Evolutionary conservation across 1,139 yeast genomes (phyloP), one percentile per base, ranked within the genome.

Genomic region (Entelexis sorbosivorans): DNA sequence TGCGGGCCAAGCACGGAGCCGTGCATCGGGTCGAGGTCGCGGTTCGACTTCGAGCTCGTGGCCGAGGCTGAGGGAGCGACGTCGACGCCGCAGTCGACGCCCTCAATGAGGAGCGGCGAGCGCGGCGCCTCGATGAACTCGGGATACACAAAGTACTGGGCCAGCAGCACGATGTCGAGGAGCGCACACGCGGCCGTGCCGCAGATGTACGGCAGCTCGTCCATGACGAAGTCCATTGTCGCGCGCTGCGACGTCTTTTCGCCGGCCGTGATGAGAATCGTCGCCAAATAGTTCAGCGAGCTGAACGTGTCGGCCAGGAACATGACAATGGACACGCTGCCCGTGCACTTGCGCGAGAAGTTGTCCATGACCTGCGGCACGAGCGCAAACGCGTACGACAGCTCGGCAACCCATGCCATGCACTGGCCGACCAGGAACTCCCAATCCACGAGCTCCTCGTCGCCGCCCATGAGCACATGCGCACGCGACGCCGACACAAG

Each of bases 161-260:
- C 77, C 61, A 88, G 82, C 63, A 86, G 83, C 11, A 77, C 67
- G 20, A 77, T 57, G 64, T 88, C 96, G 63, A 87, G 83, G 3
- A 80, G 59, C 11, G 86, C 73, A 0, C 95, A 86, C 4, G 94
- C 91, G 0, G 86, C 74, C 59, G 91, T 81, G 1, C 96, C 96
- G 36, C 85, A 64, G 20, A 88, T 74, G 61, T 83, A 88, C 0
- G 96, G 96, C 54, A 85, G 66, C 59, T 87, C 95, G 50, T 77
- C 79, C 56, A 69, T 56, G 44, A 87, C 66, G 61, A 83, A 88
- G 2, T 63, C 71, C 47, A 64, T 52, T 56, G 73, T 73, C 31
- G 73, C 70, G 13, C 72, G 68, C 38, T 89, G 87, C 69, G 75
- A 80, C 57, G 76, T 69, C n/a, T 82, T 82, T 17, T 33, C 55